Conservation (phyloP, 148 eudicot species). For the Pharnaceum exiguum region DNA sequence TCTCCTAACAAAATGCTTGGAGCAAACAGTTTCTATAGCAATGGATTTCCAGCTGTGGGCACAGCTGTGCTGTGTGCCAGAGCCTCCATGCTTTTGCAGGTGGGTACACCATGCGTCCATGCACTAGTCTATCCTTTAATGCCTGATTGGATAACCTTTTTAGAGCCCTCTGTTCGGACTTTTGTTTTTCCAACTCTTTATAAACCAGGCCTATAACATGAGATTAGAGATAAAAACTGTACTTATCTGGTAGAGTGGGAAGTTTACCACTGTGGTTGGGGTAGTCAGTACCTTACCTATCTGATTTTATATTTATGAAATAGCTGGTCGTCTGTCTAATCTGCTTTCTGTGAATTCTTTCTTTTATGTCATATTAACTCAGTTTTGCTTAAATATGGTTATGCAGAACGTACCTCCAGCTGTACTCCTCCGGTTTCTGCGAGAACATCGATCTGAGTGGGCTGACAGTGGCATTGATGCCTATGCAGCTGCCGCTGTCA, state of each 20-base stretch:
- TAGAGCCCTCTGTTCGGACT: too few species aligned
- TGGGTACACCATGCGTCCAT: too few species aligned
- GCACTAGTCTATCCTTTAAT: too few species aligned
- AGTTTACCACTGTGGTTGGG: too few species aligned
- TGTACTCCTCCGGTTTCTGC: conserved; percentile 57
- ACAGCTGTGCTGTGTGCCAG: conserved; percentile 71
- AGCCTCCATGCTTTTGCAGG: conserved; percentile 96
- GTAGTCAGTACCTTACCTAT: too few species aligned
- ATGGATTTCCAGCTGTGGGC: conserved; percentile 55
- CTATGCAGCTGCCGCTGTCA: conserved; percentile 74
- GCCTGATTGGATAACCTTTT: too few species aligned
- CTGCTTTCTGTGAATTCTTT: background rate
- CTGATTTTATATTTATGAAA: background rate
- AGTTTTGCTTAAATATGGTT: background rate
- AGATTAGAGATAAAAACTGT: too few species aligned
- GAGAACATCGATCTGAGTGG: conserved; percentile 96
- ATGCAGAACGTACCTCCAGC: conserved; percentile 82
- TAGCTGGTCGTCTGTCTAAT: background rate
- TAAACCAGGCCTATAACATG: too few species aligned
- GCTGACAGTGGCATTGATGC: conserved; percentile 90
- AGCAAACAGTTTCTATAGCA: conserved; percentile 39
- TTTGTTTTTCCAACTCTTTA: too few species aligned
- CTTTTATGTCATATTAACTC: background rate
- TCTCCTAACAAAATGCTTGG: conserved; percentile 70
- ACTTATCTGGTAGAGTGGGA: too few species aligned